phyloP scores from a whole-genome alignment of 805 yeast species.

The Myxozyma mucilagina region DNA sequence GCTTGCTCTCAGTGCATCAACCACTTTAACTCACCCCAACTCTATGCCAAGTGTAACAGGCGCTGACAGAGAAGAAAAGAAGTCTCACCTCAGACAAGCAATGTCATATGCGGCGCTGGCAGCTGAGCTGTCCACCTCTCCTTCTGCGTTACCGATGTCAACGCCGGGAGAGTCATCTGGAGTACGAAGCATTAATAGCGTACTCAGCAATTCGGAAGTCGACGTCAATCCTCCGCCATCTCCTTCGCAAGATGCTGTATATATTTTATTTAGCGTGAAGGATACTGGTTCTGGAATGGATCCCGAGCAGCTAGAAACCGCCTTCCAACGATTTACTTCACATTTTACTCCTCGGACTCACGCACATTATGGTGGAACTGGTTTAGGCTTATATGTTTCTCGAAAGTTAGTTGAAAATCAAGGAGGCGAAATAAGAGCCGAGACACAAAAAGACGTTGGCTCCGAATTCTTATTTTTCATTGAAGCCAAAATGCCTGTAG shows the following conservation, averaged over 20 bases:
- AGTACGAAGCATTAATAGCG: neutral
- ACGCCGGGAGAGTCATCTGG: neutral
- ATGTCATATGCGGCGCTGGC: conserved; percentile 28
- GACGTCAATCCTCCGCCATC: neutral
- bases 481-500: conserved; percentile 37
- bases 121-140: conserved; percentile 23
- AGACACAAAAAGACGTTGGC: conserved; percentile 77
- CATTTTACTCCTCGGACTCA: conserved; percentile 92
- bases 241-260: conserved; percentile 10
- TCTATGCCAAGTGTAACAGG: neutral
- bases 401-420: conserved; percentile 86
- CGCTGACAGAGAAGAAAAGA: neutral
- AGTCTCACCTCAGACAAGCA: neutral
- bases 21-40: neutral
- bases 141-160: neutral
- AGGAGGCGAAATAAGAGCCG: conserved; percentile 79
- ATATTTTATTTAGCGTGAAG: conserved; percentile 59
- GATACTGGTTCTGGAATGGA: conserved; percentile 97
- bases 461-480: conserved; percentile 79
- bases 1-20: neutral
- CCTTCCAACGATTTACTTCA: conserved; percentile 94
- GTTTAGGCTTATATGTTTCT: conserved; percentile 87
- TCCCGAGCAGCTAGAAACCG: conserved; percentile 72
- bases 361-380: conserved; percentile 87
- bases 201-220: neutral